Base-by-base conservation (phyloP, 2,329 filamentous ascomycete species). In the Cordyceps cicadae region DNA sequence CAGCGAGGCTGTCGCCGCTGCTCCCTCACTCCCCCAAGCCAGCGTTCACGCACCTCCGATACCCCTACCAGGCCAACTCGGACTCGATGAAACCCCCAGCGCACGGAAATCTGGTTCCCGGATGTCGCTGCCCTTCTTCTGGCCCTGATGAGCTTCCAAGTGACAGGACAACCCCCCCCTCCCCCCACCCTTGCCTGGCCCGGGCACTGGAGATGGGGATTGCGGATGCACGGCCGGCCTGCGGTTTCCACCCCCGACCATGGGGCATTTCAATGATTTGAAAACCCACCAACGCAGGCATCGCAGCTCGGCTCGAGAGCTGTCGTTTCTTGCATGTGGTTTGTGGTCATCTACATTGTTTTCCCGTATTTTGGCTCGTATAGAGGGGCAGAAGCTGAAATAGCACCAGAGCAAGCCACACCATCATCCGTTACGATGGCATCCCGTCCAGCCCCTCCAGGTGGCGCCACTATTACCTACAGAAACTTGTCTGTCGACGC, bases 391-490 rank as follows among this genome's bases (percentile, higher is more conserved):
- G n/a, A 32, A 12, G 6, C 19, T 54, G 34, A 24, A 26, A 56
- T 48, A 21, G 21, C 34, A 17, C 29, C 17, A 26, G 9, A 12
- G 41, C 41, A 56, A 56, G 54, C 54, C 54, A 56, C 54, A 29
- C 43, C 54, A 56, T 49, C 54, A 56, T 48, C 15, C 21, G 51
- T 26, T 43, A 43, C 51, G 34, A 41, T 54, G 12, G 7, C 52
- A 32, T 45, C 21, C 24, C 43, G 17, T 17, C 21, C 5, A 19
- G 21, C 37, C 24, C 39, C 52, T 45, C 37, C 29, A 5, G 39
- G 54, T 56, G 54, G 54, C 54, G 54, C 29, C 54, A 46, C 17
- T 34, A 56, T 37, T 48, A 46, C 43, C n/a, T 56, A 48, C 29
- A 37, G 43, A 26, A 21, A 14, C 39, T 29, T 29, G 29, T 29